phyloP scores from a whole-genome alignment of 108 stramenopile genomes.

The Epithemia pelagica region DNA sequence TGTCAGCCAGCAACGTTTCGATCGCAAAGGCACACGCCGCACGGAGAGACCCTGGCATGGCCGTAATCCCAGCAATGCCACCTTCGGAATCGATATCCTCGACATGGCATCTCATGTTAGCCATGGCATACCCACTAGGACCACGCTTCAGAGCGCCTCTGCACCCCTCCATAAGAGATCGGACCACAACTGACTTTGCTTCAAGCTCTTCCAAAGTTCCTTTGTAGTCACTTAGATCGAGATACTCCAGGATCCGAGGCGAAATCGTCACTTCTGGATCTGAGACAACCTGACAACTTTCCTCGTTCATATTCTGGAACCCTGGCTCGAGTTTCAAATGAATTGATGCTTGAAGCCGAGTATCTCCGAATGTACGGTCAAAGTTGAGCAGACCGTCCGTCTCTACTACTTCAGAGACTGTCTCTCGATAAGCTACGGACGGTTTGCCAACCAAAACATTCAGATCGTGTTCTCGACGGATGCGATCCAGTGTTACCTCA shows the following conservation, averaged over 20 bases:
- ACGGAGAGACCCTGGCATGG: conserved; percentile 67
- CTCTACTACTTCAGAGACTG: conserved; percentile 46
- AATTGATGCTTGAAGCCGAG: conserved; percentile 62
- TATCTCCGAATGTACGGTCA: conserved; percentile 73
- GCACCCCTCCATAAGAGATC: conserved; percentile 63
- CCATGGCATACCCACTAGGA: conserved; percentile 45
- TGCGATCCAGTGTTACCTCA: conserved; percentile 75
- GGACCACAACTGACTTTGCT: conserved; percentile 40
- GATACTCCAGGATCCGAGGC: conserved; percentile 40
- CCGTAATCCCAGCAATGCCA: conserved; percentile 44
- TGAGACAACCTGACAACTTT: conserved; percentile 39
- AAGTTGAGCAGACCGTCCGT: conserved; percentile 64
- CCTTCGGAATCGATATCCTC: conserved; percentile 67
- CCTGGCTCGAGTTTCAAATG: conserved; percentile 42
- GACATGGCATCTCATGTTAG: conserved; percentile 69
- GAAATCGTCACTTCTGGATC: conserved; percentile 66
- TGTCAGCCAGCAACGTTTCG: conserved; percentile 31
- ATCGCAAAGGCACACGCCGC: conserved; percentile 71
- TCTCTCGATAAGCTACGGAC: conserved; percentile 78
- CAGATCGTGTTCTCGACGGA: conserved; percentile 66
- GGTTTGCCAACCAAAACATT: conserved; percentile 69
- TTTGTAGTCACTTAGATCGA: conserved; percentile 48
- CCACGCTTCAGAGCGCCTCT: conserved; percentile 76
- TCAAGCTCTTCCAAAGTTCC: conserved; percentile 35
- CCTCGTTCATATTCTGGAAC: conserved; percentile 2